A percentile compares a stretch with the other conserved stretches of the same genome.
Evolutionary conservation across 495 filamentous ascomycete genomes (phyloP).

Genomic region (Lepidopterella palustris): DNA sequence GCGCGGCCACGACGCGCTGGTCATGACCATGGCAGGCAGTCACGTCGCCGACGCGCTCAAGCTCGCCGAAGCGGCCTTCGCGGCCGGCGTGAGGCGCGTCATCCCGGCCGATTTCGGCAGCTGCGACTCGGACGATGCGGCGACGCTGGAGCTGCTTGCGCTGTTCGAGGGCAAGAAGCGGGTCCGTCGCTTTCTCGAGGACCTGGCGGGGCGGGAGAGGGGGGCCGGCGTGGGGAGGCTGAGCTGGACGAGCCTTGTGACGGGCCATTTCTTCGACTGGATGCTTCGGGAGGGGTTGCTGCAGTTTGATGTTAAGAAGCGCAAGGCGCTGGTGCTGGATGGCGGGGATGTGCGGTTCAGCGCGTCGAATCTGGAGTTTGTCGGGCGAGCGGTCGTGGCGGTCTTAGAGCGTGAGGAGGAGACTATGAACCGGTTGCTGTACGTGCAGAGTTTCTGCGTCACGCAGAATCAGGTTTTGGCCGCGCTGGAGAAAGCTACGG

Average conservation of each 20-base stretch:
- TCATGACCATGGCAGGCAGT: slow-evolving; percentile 22
- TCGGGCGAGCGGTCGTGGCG: slow-evolving; percentile 17
- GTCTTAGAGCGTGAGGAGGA: slow-evolving; percentile 12
- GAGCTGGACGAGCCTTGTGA: slow-evolving; percentile 24
- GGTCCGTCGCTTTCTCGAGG: slow-evolving; percentile 13
- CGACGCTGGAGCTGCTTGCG: slow-evolving; percentile 18
- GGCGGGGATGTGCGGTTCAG: slow-evolving; percentile 26
- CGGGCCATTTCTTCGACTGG: slow-evolving; percentile 28
- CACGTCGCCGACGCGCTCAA: slow-evolving; percentile 12
- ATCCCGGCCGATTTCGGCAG: slow-evolving; percentile 28
- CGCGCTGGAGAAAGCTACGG: slow-evolving; percentile 19
- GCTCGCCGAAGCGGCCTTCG: slow-evolving; percentile 23
- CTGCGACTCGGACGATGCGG: slow-evolving; percentile 22
- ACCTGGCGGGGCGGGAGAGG: slow-evolving; percentile 3
- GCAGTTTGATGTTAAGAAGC: slow-evolving; percentile 16
- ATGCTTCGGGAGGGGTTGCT: slow-evolving; percentile 12
- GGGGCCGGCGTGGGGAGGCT: slow-evolving; percentile 3
- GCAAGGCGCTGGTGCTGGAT: slow-evolving; percentile 19
- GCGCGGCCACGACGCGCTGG: slow-evolving; percentile 18
- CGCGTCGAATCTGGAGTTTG: slow-evolving; percentile 9
- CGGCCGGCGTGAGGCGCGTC: slow-evolving; percentile 19
- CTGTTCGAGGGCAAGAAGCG: slow-evolving; percentile 21
- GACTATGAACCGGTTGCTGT: slow-evolving; percentile 23
- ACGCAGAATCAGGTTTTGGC: slow-evolving; percentile 20
- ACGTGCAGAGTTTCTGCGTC: slow-evolving; percentile 21